These are phyloP conservation scores for Trichophyton rubrum DNA, from an alignment of 2,329 filamentous ascomycete genomes.

Conservation along the genomic window DNA sequence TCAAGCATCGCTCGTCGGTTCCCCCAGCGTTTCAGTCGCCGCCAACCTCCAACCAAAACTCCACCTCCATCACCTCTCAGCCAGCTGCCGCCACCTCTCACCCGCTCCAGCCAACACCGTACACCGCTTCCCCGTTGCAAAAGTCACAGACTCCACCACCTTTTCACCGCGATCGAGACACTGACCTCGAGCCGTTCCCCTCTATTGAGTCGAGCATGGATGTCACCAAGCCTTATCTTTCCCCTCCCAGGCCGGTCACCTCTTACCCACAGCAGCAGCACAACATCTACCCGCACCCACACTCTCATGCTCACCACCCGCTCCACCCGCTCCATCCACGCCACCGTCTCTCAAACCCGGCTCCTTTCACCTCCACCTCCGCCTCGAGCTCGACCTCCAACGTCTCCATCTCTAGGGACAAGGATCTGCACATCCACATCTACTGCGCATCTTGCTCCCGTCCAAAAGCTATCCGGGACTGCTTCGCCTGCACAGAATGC, in stretches of 20 bases:
- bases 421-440: slow-evolving; percentile 49
- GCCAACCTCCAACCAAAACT: slow-evolving; percentile 23
- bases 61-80: slow-evolving; percentile 18
- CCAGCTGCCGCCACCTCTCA: slow-evolving; percentile 32
- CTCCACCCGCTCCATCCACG: slow-evolving; percentile 28
- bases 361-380: slow-evolving; percentile 37
- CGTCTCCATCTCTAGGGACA: slow-evolving; percentile 6
- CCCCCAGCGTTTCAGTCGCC: slow-evolving; percentile 45
- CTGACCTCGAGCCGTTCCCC: slow-evolving; percentile 66
- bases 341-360: slow-evolving; percentile 36
- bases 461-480: slow-evolving; percentile 64
- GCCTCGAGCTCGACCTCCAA: background rate
- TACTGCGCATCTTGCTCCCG: slow-evolving; percentile 82
- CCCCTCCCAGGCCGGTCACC: slow-evolving; percentile 1
- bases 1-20: slow-evolving; percentile 48
- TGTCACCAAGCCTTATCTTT: slow-evolving; percentile 18
- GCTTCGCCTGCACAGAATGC: slow-evolving; percentile 90
- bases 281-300: slow-evolving; percentile 16
- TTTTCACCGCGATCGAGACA: slow-evolving; percentile 40
- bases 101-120: slow-evolving; percentile 34
- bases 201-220: slow-evolving; percentile 74
- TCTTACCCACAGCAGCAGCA: slow-evolving; percentile 1
- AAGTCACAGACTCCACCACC: slow-evolving; percentile 73
- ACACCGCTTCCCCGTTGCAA: slow-evolving; percentile 81
- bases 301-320: slow-evolving; percentile 9